Evolutionary conservation across 2,329 filamentous ascomycete genomes (phyloP), one percentile per base, ranked within the genome.

Genomic region (Sclerotinia trifoliorum): DNA sequence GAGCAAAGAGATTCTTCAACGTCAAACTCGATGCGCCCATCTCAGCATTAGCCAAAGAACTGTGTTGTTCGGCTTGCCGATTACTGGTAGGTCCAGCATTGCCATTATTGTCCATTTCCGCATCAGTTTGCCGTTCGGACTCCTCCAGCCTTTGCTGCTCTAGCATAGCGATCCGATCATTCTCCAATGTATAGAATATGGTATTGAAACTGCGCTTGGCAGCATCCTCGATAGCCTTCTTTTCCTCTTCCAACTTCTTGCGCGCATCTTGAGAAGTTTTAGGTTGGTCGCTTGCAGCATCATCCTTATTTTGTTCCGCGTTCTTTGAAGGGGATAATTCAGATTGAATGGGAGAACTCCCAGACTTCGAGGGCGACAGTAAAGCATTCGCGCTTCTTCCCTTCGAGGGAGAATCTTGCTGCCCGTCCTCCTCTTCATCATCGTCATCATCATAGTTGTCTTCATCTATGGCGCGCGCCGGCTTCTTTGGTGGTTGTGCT

Each of bases 91-190:
- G 82, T 67, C 80, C 85, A 65, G 80, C 80, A 68, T 83, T 83
- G 61, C 80, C 85, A 66, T 85, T 86, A 75, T 88, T 85, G 68
- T 94, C 93, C 84, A 97, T 95, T 80, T 99, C 95, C 19, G 94
- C 94, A 79, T 98, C 94, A 13, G 98, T 90, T 78, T 96, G 93
- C 78, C 96, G 91, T 78, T 99, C 95, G 1, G 96, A 93, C 78
- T 98, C 95, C 77, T 99, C 95, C 35, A 99, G 85, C 79, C 94
- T 93, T 79, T 98, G 93, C 80, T 99, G 95, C 79, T 99, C 95
- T 68, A 98, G 81, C 95, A 99, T 98, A 61, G 95, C 95, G 75
- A 94, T 93, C 67, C 92, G 88, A 78, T 99, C 95, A 78, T 94
- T 95, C 79, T 99, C 95, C 44, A 98, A 84, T 1, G 95, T 97